Evolutionary conservation across 2,329 filamentous ascomycete species (phyloP).

Genomic region (Verticillium nonalfalfae): DNA sequence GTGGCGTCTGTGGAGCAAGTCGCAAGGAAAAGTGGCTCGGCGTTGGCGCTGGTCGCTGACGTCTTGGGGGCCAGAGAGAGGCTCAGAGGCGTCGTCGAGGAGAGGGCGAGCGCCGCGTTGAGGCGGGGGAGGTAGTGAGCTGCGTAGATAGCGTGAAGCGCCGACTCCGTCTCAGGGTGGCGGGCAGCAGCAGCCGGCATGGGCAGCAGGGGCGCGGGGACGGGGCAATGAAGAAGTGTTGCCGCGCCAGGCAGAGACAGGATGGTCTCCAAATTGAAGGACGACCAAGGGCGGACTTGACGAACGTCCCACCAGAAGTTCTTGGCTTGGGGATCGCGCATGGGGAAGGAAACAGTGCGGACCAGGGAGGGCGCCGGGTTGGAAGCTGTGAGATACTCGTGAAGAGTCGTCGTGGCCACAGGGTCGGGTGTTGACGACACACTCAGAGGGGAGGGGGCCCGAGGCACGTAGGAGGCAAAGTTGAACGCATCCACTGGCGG

Average conservation of each 20-base stretch:
- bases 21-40: slow-evolving; percentile 59
- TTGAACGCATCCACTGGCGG: slow-evolving; percentile 32
- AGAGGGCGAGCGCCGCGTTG: slow-evolving; percentile 75
- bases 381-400: slow-evolving; percentile 69
- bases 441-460: slow-evolving; percentile 37
- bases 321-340: slow-evolving; percentile 61
- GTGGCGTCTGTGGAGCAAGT: slow-evolving; percentile 50
- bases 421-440: slow-evolving; percentile 35
- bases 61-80: slow-evolving; percentile 36
- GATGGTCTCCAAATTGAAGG: slow-evolving; percentile 70
- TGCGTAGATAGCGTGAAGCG: slow-evolving; percentile 69
- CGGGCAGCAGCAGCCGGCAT: slow-evolving; percentile 50
- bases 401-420: slow-evolving; percentile 59
- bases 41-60: slow-evolving; percentile 24
- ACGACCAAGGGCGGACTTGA: slow-evolving; percentile 76
- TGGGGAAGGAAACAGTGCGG: slow-evolving; percentile 65
- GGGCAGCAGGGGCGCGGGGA: slow-evolving; percentile 57
- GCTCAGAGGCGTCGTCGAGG: slow-evolving; percentile 59
- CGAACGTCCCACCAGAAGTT: slow-evolving; percentile 97
- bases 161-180: slow-evolving; percentile 71
- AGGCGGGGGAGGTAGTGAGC: slow-evolving; percentile 79
- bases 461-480: slow-evolving; percentile 37
- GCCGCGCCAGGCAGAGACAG: slow-evolving; percentile 66
- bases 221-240: slow-evolving; percentile 63
- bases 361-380: slow-evolving; percentile 82